Evolutionary conservation across 2,329 filamentous ascomycete species (phyloP), one percentile per base, ranked within the genome.

Genomic region (Alternaria hordeiaustralica): DNA sequence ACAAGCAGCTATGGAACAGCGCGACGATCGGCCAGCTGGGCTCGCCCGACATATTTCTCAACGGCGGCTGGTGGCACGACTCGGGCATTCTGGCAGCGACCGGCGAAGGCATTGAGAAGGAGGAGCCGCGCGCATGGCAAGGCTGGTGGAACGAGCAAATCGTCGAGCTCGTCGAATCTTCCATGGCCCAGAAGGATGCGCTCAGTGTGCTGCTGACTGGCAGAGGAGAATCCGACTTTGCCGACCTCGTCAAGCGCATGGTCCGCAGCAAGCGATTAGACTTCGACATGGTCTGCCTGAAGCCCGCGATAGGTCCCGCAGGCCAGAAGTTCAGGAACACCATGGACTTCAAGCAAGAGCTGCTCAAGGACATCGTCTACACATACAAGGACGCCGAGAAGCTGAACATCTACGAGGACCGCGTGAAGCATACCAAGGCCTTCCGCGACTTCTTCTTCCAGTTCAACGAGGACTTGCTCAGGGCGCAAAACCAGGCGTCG

Each of bases 91-190:
- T 99, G 23, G 89, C 91, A 11, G 90, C 94, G 2, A 97, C 94
- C 1, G 96, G 96, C 56, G 87, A 93, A 61, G 96, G 96, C 15
- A 78, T 90, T 6, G 92, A 93, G 55, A 88, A 87, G 61, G 96
- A 98, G 81, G 94, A 98, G 79, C 84, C 87, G 45, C 89, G 89
- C 23, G 94, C 88, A 10, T 99, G 95, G 95, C 84, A 92, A 61
- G 94, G 94, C 36, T 97, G 93, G 92, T 99, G 96, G 96, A 98
- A 98, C 75, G 95, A 98, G 77, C 89, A 91, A 72, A 90, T 99
- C 69, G 88, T 85, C 58, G 88, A 94, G 72, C 87, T 98, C 28
- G 93, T 96, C 44, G 86, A 87, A 73, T 84, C 97, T 60, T 94
- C 91, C 78, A 92, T 92, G 84, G 83, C 91, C 75, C 93, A 97